Conservation (phyloP, 78 protist species). For the Emiliania huxleyi region DNA sequence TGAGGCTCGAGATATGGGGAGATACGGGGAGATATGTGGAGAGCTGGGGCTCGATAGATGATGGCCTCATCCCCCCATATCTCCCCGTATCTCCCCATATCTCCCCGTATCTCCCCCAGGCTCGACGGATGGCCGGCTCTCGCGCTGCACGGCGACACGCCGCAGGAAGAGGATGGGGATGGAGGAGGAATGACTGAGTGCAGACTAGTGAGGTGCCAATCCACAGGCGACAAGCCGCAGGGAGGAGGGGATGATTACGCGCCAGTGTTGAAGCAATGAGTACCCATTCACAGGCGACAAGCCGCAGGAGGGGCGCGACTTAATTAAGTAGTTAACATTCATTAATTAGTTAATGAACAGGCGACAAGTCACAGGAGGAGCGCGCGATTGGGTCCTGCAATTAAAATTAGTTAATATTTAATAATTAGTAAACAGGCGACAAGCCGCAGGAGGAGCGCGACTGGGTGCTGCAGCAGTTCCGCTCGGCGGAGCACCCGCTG, state of each 20-base stretch:
- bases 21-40: too few species aligned
- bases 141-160: conserved; percentile 95
- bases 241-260: too few species aligned
- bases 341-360: too few species aligned
- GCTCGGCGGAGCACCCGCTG: conserved; percentile 56
- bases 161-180: conserved; percentile 77
- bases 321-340: conserved; percentile 58
- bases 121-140: conserved; percentile 35
- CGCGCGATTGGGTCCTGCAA: too few species aligned
- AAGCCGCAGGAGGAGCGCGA: conserved; percentile 82
- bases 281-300: too few species aligned
- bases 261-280: too few species aligned
- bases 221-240: too few species aligned
- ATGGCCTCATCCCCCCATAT: neutral
- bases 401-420: too few species aligned
- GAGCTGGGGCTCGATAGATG: neutral
- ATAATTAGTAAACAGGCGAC: conserved; percentile 83
- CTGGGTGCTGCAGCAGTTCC: conserved; percentile 56
- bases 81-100: neutral
- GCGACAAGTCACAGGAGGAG: too few species aligned
- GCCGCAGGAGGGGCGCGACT: conserved; percentile 59
- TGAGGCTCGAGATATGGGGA: too few species aligned
- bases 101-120: neutral
- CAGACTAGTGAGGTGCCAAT: too few species aligned
- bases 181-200: too few species aligned